Base-by-base conservation (phyloP, 2,329 filamentous ascomycete genomes). In the Epichloe aotearoae region DNA sequence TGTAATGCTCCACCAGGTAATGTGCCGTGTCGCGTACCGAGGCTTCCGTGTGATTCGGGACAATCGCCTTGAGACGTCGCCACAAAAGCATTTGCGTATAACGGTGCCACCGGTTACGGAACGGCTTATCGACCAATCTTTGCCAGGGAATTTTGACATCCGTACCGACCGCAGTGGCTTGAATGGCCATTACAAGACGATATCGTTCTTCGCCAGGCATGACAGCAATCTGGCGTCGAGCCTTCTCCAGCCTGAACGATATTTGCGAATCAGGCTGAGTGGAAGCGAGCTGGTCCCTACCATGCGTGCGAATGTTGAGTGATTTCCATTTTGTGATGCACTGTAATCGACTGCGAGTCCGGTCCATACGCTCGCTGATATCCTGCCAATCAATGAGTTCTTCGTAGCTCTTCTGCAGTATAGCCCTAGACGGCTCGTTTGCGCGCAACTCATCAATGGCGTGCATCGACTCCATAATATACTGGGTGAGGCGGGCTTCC, bases 251-350 rank as follows among this genome's bases (percentile, higher is more conserved):
- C 20, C 65, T 64, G 64, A 71, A 76, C n/a, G 64, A 65, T 53
- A 64, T 66, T 52, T 56, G 56, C 42, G 61, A 62, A 38, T 65
- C 61, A n/a, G 66, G 61, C 5, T 61, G 56, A 15, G 56, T 53
- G 1, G 66, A 66, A 11, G 56, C 58, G 12, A 67, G 55, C 52
- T 64, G 64, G 47, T 67, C 66, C 26, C 60, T 62, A 17, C 62
- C 61, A 6, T 61, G 53, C 2, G 61, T 61, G 44, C 67, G 65
- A 46, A 68, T 56, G 49, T 69, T 65, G 60, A 71, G 62, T 7
- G 66, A 56, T 53, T 76, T 77, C 81, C 83, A 88, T 61, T 89
- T 88, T 26, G 73, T 72, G 26, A 75, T 71, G 60, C 84, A 88
- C 61, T 87, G 83, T 23, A 86, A 72, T 3, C 81, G 75, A 54